Base-by-base conservation (phyloP, 2,329 filamentous ascomycete genomes). In the Bipolaris gigantea region DNA sequence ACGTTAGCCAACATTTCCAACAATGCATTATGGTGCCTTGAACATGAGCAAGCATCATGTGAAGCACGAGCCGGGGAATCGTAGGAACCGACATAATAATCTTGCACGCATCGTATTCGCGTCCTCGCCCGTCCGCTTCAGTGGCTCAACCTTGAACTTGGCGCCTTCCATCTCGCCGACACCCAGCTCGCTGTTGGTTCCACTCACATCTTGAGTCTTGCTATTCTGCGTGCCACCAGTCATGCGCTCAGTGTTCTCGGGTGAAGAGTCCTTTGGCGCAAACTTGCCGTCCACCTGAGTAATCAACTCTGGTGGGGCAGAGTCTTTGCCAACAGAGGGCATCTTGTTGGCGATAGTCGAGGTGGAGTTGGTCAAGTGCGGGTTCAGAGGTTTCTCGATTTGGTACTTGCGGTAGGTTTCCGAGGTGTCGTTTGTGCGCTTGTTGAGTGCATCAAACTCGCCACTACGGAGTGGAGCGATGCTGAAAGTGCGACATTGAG, bases 131-230 rank as follows among this genome's bases (percentile, higher is more conserved):
- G 83, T 84, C 46, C 94, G 84, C 57, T 89, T 85, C 63, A 97
- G 77, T n/a, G 94, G 94, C 81, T 96, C 90, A 68, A 97, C 87
- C 73, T 85, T 89, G 78, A 97, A 96, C 55, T 81, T 76, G 69
- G 83, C 83, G 66, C 76, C 67, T 50, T 68, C 64, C 46, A 65
- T 19, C 51, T 77, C 78, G 36, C 67, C 70, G 30, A 66, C 62
- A 48, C 59, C 66, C 21, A 67, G 54, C 42, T 69, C 65, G 47
- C 62, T 60, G 52, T 69, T 71, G 21, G 54, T 56, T 27, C 59
- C 66, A 48, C 62, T 69, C 15, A 64, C 65, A 41, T 70, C 62
- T n/a, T 75, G 75, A 19, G 57, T 52, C 48, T 77, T 76, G 41
- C 75, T 76, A 50, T 78, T 73, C 72, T 87, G 85, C 11, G 82